Base-by-base conservation (phyloP, 2,329 filamentous ascomycete species). In the Aspergillus tamarii region DNA sequence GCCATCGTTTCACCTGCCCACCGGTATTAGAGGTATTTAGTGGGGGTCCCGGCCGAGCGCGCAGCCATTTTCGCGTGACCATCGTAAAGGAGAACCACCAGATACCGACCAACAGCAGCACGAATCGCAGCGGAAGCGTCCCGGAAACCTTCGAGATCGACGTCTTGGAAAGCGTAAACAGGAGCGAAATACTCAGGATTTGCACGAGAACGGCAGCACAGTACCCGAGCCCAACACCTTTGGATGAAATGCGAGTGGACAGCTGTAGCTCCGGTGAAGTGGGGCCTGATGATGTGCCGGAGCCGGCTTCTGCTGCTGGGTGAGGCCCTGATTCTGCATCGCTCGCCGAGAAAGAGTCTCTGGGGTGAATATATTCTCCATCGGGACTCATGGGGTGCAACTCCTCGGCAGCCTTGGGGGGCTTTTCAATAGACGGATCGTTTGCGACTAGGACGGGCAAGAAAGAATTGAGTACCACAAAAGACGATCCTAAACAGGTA, bases 71-170 rank as follows among this genome's bases (percentile, higher is more conserved):
- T 1, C 91, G 91, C 1, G 91, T 87, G 0, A 94, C 93, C 61
- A 96, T 86, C 2, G 92, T 95, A 76, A 97, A 97, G 26, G 89
- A 67, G 41, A 91, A 88, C 94, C 94, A 97, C 94, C 94, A 97
- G 32, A 87, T 79, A 30, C 94, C 94, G 46, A 97, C 88, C 59
- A 93, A 81, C 73, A 94, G 91, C 21, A 97, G 83, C 0, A 94
- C 93, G 1, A 96, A 84, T 1, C 93, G 88, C 60, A 96, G 88
- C 0, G 92, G 90, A 81, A 92, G 91, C 0, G 89, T 92, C 4
- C 89, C 89, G 56, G 91, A 93, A 21, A 86, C 84, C 76, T 91
- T 86, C 1, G 72, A 63, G 6, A 76, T 66, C 6, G 72, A 70
- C 9, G 74, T 76, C 61, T 79, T 78, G 26, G 69, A 73, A 19